These are phyloP conservation scores for Diaporthe australafricana DNA, from an alignment of 2,329 filamentous ascomycete species.

Conservation along the genomic window DNA sequence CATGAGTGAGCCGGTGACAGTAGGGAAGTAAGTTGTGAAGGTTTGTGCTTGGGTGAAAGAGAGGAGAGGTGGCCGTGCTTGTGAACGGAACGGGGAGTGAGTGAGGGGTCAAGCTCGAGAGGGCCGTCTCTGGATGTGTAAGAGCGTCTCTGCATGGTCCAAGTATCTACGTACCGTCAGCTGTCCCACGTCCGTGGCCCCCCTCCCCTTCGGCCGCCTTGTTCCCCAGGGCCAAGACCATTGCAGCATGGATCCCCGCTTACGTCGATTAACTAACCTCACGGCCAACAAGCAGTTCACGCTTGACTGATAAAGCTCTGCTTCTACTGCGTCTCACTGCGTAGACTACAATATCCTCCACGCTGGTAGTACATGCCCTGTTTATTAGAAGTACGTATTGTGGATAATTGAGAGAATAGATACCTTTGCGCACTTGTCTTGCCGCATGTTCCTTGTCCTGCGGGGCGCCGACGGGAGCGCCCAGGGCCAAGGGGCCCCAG, in stretches of 20 bases:
- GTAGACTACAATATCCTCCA: neutral
- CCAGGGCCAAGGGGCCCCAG: neutral
- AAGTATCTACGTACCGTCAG: neutral
- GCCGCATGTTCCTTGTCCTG: neutral
- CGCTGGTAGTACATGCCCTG: neutral
- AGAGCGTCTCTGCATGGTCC: neutral
- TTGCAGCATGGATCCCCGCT: neutral
- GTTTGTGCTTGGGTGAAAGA: neutral
- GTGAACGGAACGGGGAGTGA: neutral
- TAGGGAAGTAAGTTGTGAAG: neutral
- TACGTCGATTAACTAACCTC: no score
- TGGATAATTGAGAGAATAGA: neutral
- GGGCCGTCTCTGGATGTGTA: neutral
- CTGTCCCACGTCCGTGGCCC: neutral
- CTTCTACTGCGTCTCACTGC: no score
- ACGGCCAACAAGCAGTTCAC: no score
- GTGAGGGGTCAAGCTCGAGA: constrained; percentile 15
- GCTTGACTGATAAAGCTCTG: no score
- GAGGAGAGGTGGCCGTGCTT: neutral
- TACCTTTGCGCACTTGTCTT: neutral
- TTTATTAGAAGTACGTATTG: neutral
- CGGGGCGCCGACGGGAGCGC: constrained; percentile 15
- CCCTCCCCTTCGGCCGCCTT: neutral
- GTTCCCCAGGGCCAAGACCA: neutral
- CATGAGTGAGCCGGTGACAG: neutral